phyloP scores from a whole-genome alignment of 2,329 filamentous ascomycete species.

The Aspergillus spinulosporus region DNA sequence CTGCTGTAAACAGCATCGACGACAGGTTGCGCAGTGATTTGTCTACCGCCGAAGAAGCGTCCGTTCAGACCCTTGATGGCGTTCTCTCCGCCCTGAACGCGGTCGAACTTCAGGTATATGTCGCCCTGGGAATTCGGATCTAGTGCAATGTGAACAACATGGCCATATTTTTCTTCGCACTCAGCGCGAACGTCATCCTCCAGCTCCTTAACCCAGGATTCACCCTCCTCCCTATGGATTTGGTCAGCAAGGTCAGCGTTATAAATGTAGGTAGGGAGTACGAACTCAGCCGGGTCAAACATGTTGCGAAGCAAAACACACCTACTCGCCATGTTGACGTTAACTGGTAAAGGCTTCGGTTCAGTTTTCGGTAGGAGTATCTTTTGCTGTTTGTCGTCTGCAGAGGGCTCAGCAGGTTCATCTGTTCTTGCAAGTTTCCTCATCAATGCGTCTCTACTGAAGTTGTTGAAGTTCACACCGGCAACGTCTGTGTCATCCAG shows the following conservation, averaged over 20 bases:
- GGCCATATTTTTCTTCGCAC: constrained; percentile 93
- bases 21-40: constrained; percentile 92
- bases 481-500: constrained; percentile 96
- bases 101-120: constrained; percentile 98
- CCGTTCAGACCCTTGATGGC: constrained; percentile 97
- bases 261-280: constrained; percentile 26
- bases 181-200: constrained; percentile 91
- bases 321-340: constrained; percentile 87
- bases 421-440: constrained; percentile 95
- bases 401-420: constrained; percentile 63
- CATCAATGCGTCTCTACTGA: constrained; percentile 98
- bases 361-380: constrained; percentile 77
- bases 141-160: constrained; percentile 94
- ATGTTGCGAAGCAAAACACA: constrained; percentile 95
- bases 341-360: constrained; percentile 74
- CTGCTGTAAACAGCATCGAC: constrained; percentile 99
- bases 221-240: constrained; percentile 71
- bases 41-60: constrained; percentile 87
- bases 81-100: constrained; percentile 91
- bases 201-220: constrained; percentile 87
- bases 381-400: constrained; percentile 69
- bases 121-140: constrained; percentile 93
- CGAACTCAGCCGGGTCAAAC: constrained; percentile 90
- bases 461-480: constrained; percentile 99
- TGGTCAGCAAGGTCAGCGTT: constrained; percentile 35